A percentile compares a stretch with the other conserved stretches of the same genome.
Conservation (phyloP, 106 monocot genomes). For the Vanilla planifolia region DNA sequence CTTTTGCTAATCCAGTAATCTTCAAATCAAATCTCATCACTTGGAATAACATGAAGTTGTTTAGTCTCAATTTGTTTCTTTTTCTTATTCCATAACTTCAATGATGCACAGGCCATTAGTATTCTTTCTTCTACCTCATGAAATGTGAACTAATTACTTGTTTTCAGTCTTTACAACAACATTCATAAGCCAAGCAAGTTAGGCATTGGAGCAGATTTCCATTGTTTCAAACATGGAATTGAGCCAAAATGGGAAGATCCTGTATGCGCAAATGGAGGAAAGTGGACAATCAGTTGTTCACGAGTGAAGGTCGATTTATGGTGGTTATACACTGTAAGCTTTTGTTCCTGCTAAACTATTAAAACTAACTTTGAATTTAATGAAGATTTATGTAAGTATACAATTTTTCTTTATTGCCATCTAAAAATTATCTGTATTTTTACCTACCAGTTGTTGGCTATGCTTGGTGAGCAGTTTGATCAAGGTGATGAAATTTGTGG, state of each 20-base stretch:
- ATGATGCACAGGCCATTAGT: too few species aligned
- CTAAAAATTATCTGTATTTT: not conserved
- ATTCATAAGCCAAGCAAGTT: conserved; percentile 53
- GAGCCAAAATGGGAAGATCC: conserved; percentile 76
- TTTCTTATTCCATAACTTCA: too few species aligned
- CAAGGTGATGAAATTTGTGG: conserved; percentile 61
- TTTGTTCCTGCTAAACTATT: not conserved
- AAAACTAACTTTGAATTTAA: not conserved
- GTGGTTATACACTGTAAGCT: conserved; percentile 62
- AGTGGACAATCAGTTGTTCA: conserved; percentile 42
- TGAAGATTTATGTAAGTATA: not conserved
- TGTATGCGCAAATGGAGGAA: conserved; percentile 55
- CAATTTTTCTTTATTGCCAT: not conserved
- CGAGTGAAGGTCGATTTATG: conserved; percentile 40
- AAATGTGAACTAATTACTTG: not conserved
- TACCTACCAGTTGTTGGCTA: conserved; percentile 34
- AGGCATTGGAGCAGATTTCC: conserved; percentile 47
- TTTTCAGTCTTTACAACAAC: conserved; percentile 57
- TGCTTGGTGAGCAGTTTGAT: conserved; percentile 74
- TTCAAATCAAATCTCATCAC: too few species aligned
- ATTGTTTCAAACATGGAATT: conserved; percentile 52
- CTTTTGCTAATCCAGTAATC: too few species aligned
- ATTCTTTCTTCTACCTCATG: too few species aligned
- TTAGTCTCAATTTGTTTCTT: too few species aligned
- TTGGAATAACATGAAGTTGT: too few species aligned